Conservation (phyloP, 1,139 yeast species). For the Yamadazyma diospyri region DNA sequence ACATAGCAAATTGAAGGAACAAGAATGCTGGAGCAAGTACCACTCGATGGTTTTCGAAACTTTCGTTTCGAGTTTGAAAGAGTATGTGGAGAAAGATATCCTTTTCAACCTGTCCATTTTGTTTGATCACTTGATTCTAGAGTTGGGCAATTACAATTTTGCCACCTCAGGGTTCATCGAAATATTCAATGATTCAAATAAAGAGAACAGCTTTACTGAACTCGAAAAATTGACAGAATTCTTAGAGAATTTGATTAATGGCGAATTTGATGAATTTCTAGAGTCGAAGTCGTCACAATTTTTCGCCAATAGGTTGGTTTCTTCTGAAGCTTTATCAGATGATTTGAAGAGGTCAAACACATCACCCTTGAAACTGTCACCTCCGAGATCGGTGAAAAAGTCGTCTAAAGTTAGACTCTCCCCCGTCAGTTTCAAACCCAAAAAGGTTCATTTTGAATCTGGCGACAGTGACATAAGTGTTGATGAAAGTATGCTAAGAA, state of each 20-base stretch:
- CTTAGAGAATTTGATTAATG: constrained; percentile 30
- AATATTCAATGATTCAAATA: constrained; percentile 8
- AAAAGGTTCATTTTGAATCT: constrained; percentile 29
- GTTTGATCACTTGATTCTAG: constrained; percentile 36
- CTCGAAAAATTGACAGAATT: constrained; percentile 14
- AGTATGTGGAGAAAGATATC: constrained; percentile 50
- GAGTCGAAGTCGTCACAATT: constrained; percentile 29
- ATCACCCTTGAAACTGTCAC: constrained; percentile 31
- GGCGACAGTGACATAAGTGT: constrained; percentile 31
- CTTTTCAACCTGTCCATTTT: constrained; percentile 53
- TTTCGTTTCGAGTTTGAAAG: constrained; percentile 39
- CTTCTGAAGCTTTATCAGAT: not conserved
- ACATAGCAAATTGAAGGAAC: constrained; percentile 42
- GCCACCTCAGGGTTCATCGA: constrained; percentile 17
- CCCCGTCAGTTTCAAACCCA: constrained; percentile 16
- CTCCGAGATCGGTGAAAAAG: constrained; percentile 25
- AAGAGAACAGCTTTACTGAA: constrained; percentile 6
- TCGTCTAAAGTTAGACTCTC: constrained; percentile 14
- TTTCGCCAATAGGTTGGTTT: constrained; percentile 20
- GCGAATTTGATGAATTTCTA: constrained; percentile 35
- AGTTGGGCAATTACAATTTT: constrained; percentile 23
- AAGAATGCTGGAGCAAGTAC: constrained; percentile 51
- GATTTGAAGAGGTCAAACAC: constrained; percentile 21
- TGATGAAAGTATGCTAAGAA: constrained; percentile 17
- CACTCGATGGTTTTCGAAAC: constrained; percentile 42